These are phyloP conservation scores for Aspergillus sp. DNA, from an alignment of 2,329 filamentous ascomycete genomes.

Conservation along the genomic window DNA sequence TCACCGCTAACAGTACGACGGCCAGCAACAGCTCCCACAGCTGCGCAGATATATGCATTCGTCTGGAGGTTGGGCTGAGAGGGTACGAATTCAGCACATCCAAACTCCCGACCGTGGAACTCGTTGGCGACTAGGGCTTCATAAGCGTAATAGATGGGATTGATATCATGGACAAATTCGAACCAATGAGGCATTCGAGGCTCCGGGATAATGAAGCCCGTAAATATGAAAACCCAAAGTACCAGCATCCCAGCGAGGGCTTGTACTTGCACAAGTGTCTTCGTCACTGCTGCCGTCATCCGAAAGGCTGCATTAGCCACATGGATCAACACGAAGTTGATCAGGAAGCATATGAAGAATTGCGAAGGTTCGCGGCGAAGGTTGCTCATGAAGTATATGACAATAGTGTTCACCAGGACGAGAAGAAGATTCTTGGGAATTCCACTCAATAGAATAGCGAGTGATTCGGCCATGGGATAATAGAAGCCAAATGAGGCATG, in stretches of 20 bases:
- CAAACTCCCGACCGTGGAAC: slow-evolving; percentile 66
- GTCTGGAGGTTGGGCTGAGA: slow-evolving; percentile 41
- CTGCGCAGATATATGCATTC: slow-evolving; percentile 56
- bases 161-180: slow-evolving; percentile 76
- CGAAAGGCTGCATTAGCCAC: slow-evolving; percentile 85
- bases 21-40: slow-evolving; percentile 59
- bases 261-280: slow-evolving; percentile 62
- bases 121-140: slow-evolving; percentile 83
- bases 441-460: slow-evolving; percentile 24
- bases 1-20: slow-evolving; percentile 59
- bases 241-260: slow-evolving; percentile 55
- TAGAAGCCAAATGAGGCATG: slow-evolving; percentile 34
- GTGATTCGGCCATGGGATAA: slow-evolving; percentile 25
- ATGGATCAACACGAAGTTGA: slow-evolving; percentile 71
- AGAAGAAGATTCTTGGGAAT: slow-evolving; percentile 76
- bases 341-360: slow-evolving; percentile 85
- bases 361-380: slow-evolving; percentile 69
- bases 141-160: slow-evolving; percentile 78
- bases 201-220: slow-evolving; percentile 48
- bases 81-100: slow-evolving; percentile 51
- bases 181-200: slow-evolving; percentile 72
- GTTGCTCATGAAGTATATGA: slow-evolving; percentile 83
- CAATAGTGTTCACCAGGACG: slow-evolving; percentile 71
- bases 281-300: slow-evolving; percentile 71
- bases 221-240: slow-evolving; percentile 47